These are phyloP conservation scores for Plantago elongata DNA, from an alignment of 257 asterid genomes.

Conservation along the genomic window DNA sequence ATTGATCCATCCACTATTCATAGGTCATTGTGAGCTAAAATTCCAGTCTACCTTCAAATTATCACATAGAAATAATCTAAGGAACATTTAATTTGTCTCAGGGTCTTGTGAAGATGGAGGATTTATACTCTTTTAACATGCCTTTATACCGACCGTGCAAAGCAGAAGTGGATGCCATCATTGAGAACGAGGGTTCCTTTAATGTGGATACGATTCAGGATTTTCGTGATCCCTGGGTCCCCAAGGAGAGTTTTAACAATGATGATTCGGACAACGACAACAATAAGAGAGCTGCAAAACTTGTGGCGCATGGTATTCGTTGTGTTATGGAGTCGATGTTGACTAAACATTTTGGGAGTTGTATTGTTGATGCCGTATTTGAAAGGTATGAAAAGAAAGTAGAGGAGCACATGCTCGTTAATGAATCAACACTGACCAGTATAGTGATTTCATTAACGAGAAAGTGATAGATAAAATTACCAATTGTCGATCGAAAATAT, in stretches of 20 bases:
- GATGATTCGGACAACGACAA: background rate
- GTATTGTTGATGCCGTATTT: background rate
- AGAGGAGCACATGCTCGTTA: background rate
- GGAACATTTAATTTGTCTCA: background rate
- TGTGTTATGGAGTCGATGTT: conserved; percentile 4
- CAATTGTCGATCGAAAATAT: no score
- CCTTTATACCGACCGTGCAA: conserved; percentile 20
- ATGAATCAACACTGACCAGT: background rate
- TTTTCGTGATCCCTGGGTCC: conserved; percentile 1
- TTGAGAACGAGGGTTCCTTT: conserved; percentile 26
- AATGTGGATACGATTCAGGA: conserved; percentile 10
- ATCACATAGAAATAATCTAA: no score
- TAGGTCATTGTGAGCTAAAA: no score
- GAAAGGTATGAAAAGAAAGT: background rate
- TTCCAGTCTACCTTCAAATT: no score
- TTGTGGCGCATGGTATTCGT: conserved; percentile 3
- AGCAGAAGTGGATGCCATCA: conserved; percentile 22
- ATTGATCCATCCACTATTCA: no score
- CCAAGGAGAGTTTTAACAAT: background rate
- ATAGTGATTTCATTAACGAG: background rate
- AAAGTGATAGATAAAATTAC: no score
- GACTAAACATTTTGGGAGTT: conserved; percentile 1
- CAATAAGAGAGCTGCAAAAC: background rate
- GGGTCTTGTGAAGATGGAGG: conserved; percentile 25
- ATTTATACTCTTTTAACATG: conserved; percentile 27